Conservation (phyloP, 176 grass and related monocot species). For the Musa schizocarpa region DNA sequence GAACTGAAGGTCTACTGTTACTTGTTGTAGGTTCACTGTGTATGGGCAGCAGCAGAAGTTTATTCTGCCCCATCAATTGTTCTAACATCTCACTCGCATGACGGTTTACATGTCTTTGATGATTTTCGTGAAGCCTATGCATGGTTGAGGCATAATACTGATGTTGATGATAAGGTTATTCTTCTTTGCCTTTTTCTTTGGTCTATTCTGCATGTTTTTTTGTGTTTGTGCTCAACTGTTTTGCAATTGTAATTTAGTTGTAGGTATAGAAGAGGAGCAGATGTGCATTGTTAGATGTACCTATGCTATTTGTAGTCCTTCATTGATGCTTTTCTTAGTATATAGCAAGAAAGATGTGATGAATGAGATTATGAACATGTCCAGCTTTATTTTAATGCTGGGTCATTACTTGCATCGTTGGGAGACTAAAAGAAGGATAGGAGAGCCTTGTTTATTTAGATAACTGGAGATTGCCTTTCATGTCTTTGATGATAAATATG, state of each 20-base stretch:
- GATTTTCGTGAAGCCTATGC: conserved; percentile 99
- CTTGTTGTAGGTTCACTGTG: conserved; percentile 85
- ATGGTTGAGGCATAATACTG: conserved; percentile 95
- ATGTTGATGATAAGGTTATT: conserved; percentile 93
- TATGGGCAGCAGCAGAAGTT: conserved; percentile 96
- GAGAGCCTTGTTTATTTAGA: no score
- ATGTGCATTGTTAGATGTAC: neutral
- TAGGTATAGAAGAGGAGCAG: neutral
- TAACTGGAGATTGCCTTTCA: no score
- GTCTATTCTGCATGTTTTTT: neutral
- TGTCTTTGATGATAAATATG: no score
- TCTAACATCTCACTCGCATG: conserved; percentile 76
- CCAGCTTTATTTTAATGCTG: no score
- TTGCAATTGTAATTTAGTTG: neutral
- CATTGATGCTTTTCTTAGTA: no score
- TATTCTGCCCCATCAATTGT: conserved; percentile 99
- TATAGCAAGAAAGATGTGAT: no score
- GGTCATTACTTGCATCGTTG: no score
- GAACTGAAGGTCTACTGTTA: neutral
- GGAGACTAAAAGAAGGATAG: no score
- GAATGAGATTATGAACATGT: no score
- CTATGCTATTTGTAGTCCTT: no score
- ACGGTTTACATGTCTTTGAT: conserved; percentile 98
- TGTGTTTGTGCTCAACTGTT: neutral
- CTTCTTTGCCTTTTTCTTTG: neutral